Conservation (phyloP, 176 grass and related monocot genomes). For the Canna indica region DNA sequence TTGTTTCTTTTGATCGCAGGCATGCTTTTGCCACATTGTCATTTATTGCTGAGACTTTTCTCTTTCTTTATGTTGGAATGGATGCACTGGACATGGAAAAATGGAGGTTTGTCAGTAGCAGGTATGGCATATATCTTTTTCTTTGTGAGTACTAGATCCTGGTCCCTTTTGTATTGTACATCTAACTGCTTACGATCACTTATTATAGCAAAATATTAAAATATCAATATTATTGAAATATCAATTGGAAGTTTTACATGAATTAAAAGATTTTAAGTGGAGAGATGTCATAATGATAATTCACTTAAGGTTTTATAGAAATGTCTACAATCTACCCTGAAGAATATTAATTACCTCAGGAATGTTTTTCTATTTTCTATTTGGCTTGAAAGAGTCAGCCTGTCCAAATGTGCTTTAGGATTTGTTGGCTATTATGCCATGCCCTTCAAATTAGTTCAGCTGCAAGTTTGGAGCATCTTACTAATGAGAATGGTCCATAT, state of each 20-base stretch:
- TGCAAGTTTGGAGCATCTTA: neutral
- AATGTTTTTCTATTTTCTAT: too few relatives aligned
- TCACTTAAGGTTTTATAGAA: too few relatives aligned
- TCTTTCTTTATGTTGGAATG: constrained; percentile 99
- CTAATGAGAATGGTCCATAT: neutral
- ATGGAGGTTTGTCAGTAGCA: constrained; percentile 84
- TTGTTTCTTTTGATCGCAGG: constrained; percentile 26
- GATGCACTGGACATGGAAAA: constrained; percentile 98
- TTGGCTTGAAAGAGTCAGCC: neutral
- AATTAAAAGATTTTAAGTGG: too few relatives aligned
- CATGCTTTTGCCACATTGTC: constrained; percentile 92
- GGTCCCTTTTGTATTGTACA: neutral
- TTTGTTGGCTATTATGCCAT: neutral
- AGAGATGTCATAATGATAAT: too few relatives aligned
- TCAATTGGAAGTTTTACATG: too few relatives aligned
- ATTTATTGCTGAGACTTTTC: constrained; percentile 85
- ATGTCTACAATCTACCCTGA: too few relatives aligned
- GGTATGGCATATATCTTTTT: constrained; percentile 33
- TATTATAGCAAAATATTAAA: too few relatives aligned
- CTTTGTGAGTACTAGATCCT: neutral
- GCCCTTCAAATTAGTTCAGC: neutral
- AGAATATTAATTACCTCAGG: too few relatives aligned
- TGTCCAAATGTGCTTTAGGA: neutral
- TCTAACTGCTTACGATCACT: too few relatives aligned
- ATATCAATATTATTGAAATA: too few relatives aligned